These are phyloP conservation scores for Aspergillus asperescens DNA, from an alignment of 495 filamentous ascomycete species.

Conservation along the genomic window DNA sequence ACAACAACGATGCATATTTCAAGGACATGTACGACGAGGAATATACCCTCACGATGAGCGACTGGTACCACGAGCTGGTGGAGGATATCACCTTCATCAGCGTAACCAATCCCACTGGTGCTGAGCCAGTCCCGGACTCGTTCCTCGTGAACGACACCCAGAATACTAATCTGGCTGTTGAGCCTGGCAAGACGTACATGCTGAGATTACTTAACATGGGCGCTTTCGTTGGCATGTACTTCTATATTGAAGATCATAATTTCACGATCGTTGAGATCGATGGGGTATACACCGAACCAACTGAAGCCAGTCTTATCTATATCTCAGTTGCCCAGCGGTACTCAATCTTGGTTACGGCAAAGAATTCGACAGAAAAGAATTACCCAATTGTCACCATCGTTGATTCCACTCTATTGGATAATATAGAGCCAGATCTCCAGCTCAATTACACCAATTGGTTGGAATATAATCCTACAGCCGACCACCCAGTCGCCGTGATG, in stretches of 20 bases:
- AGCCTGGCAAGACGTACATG: slow-evolving; percentile 74
- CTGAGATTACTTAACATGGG: slow-evolving; percentile 73
- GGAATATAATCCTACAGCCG: slow-evolving; percentile 56
- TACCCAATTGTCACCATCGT: slow-evolving; percentile 54
- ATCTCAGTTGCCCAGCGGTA: slow-evolving; percentile 67
- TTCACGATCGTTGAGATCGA: slow-evolving; percentile 54
- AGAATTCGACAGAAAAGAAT: slow-evolving; percentile 57
- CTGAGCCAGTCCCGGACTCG: slow-evolving; percentile 49
- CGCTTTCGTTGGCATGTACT: slow-evolving; percentile 68
- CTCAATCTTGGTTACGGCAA: slow-evolving; percentile 61
- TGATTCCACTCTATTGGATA: slow-evolving; percentile 31
- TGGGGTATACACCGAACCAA: slow-evolving; percentile 50
- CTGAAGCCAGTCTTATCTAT: slow-evolving; percentile 57
- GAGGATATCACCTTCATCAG: slow-evolving; percentile 28
- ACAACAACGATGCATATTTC: slow-evolving; percentile 60
- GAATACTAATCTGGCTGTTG: slow-evolving; percentile 52
- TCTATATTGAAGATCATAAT: slow-evolving; percentile 71
- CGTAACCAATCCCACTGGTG: slow-evolving; percentile 46
- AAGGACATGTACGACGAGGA: slow-evolving; percentile 61
- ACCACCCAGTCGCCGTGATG: slow-evolving; percentile 48
- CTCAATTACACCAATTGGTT: slow-evolving; percentile 78
- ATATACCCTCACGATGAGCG: slow-evolving; percentile 57
- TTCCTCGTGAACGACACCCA: slow-evolving; percentile 55
- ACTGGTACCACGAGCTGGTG: slow-evolving; percentile 55
- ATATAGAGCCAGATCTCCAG: slow-evolving; percentile 33